phyloP scores from a whole-genome alignment of 2,329 filamentous ascomycete genomes.

The Drechslerella coelobrocha region DNA sequence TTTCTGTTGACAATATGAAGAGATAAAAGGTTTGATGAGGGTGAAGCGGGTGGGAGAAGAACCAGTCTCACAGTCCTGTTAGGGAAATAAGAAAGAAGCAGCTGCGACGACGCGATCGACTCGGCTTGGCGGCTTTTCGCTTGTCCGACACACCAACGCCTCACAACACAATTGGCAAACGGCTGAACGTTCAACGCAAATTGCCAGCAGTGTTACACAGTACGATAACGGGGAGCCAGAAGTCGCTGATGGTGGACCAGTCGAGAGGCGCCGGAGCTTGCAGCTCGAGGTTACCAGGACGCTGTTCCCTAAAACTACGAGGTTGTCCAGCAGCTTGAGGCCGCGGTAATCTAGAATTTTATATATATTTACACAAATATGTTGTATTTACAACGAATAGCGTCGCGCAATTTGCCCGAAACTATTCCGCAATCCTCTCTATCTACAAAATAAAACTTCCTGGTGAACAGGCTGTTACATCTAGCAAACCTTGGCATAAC shows the following conservation, averaged over 20 bases:
- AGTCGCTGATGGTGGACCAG: no score
- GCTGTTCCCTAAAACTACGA: no score
- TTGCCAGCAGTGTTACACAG: background rate
- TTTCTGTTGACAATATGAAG: background rate
- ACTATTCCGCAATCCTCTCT: no score
- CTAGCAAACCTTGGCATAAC: conserved; percentile 26
- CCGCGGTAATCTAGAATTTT: no score
- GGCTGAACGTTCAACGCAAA: conserved; percentile 3
- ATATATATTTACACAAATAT: no score
- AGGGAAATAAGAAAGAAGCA: conserved; percentile 23
- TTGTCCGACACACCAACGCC: conserved; percentile 31
- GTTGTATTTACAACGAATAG: no score
- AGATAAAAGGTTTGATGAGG: background rate
- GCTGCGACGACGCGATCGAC: conserved; percentile 39
- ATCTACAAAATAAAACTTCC: no score
- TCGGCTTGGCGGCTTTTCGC: conserved; percentile 13
- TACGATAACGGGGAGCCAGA: background rate
- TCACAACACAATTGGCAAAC: conserved; percentile 34
- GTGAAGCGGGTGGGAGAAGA: background rate
- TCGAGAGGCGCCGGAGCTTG: no score
- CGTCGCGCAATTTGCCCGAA: no score
- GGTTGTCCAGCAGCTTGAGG: no score
- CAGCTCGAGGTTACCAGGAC: no score
- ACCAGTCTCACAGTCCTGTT: background rate
- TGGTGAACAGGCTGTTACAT: no score